Conservation (phyloP, 2,329 filamentous ascomycete species). For the Hirsutella thompsonii region DNA sequence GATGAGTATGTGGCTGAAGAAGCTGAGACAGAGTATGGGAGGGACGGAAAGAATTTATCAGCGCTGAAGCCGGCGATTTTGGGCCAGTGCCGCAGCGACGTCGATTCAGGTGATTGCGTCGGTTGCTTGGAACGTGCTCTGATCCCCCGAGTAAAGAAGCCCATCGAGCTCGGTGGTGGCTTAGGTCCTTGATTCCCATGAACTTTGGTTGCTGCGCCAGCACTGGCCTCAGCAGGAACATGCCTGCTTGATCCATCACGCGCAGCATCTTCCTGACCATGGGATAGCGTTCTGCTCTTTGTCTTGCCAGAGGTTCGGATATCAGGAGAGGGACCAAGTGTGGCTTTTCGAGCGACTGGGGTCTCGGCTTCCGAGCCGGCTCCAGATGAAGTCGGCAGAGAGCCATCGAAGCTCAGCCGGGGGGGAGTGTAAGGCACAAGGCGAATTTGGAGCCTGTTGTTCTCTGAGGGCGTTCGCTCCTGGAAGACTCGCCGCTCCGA, state of each 20-base stretch:
- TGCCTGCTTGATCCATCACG: no score
- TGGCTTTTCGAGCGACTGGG: neutral
- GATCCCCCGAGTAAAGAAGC: no score
- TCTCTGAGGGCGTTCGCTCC: constrained; percentile 1
- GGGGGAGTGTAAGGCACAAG: constrained; percentile 25
- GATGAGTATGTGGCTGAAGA: constrained; percentile 17
- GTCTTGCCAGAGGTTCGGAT: no score
- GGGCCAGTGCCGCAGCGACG: constrained; percentile 13
- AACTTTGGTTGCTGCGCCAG: no score
- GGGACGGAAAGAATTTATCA: constrained; percentile 46
- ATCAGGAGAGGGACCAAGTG: neutral
- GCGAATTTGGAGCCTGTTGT: constrained; percentile 20
- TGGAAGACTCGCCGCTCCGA: constrained; percentile 15
- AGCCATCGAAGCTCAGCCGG: constrained; percentile 19
- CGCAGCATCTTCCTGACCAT: no score
- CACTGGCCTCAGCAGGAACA: no score
- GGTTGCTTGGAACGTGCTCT: neutral
- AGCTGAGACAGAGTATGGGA: constrained; percentile 18
- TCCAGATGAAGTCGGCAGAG: constrained; percentile 9
- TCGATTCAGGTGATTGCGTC: constrained; percentile 11
- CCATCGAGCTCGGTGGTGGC: no score
- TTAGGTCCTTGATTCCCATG: no score
- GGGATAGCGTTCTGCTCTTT: no score
- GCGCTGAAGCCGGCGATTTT: constrained; percentile 36
- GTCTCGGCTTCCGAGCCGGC: constrained; percentile 11